Evolutionary conservation across 768 basidiomycete species (phyloP).

Genomic region (Leccinum variicolor): DNA sequence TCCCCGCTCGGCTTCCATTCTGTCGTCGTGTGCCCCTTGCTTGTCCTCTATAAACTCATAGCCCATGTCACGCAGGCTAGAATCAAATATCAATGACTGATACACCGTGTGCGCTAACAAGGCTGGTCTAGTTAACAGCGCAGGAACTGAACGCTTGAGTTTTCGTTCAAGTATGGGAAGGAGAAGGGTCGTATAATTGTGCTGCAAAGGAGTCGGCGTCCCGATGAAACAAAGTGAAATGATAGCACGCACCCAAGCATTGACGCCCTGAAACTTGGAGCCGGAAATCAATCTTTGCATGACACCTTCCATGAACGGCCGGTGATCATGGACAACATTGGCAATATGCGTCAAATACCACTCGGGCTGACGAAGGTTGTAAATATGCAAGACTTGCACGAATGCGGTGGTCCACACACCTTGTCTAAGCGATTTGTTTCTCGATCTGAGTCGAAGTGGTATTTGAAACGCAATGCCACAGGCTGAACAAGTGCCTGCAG

Average conservation of each 20-base stretch:
- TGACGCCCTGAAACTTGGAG: constrained; percentile 60
- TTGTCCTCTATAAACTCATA: constrained; percentile 48
- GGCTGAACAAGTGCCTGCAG: constrained; percentile 82
- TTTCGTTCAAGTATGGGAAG: constrained; percentile 77
- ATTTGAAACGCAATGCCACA: constrained; percentile 84
- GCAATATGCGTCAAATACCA: constrained; percentile 95
- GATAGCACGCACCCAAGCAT: constrained; percentile 64
- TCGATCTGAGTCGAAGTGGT: constrained; percentile 86
- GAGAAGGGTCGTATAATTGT: constrained; percentile 78
- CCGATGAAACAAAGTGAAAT: neutral
- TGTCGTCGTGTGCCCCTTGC: constrained; percentile 12
- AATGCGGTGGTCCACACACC: constrained; percentile 38
- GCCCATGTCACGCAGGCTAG: constrained; percentile 67
- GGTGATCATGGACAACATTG: constrained; percentile 84
- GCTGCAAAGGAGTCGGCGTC: constrained; percentile 40
- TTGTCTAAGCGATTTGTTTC: constrained; percentile 93
- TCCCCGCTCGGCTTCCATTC: constrained; percentile 47
- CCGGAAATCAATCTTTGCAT: constrained; percentile 67
- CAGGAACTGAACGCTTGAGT: constrained; percentile 68
- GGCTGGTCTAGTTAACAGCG: constrained; percentile 72
- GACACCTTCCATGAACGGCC: constrained; percentile 69
- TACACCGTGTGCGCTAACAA: constrained; percentile 95
- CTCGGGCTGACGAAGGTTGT: constrained; percentile 63
- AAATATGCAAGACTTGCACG: neutral
- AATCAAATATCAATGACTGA: constrained; percentile 87